A percentile compares a stretch with the other conserved stretches of the same genome.
Conservation (phyloP, 2,329 filamentous ascomycete genomes). For the Massarina eburnea region DNA sequence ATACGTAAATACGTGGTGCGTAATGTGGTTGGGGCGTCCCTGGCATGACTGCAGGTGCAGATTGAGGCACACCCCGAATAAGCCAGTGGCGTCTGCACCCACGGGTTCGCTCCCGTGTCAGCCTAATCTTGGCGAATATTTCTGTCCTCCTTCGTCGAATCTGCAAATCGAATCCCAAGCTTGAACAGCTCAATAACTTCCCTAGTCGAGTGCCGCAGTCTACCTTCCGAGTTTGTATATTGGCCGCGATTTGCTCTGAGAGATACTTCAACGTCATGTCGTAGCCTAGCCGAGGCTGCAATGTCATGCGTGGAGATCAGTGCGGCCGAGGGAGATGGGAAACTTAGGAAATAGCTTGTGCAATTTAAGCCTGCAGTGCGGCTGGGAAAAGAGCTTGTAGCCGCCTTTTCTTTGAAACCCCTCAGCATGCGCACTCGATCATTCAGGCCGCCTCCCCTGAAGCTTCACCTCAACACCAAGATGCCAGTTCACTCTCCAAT, state of each 20-base stretch:
- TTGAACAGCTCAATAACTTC: constrained; percentile 12
- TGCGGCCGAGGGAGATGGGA: constrained; percentile 1
- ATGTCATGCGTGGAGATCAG: constrained; percentile 6
- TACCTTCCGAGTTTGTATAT: constrained; percentile 11
- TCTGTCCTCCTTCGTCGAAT: constrained; percentile 15
- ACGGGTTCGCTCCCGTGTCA: constrained; percentile 20
- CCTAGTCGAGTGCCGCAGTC: constrained; percentile 4
- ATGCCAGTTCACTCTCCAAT: constrained; percentile 39
- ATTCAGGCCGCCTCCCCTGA: constrained; percentile 34
- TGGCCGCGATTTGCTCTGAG: constrained; percentile 3
- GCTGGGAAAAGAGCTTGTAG: constrained; percentile 13
- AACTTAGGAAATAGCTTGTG: constrained; percentile 6
- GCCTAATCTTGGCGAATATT: constrained; percentile 23
- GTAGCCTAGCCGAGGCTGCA: constrained; percentile 7
- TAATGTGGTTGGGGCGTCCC: constrained; percentile 12
- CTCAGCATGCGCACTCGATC: constrained; percentile 38
- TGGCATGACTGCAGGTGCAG: constrained; percentile 15
- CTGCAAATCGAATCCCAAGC: constrained; percentile 9
- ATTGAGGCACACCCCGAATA: constrained; percentile 13
- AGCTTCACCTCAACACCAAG: constrained; percentile 33
- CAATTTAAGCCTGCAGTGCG: constrained; percentile 6
- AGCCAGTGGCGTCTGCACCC: constrained; percentile 15
- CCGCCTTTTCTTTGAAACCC: constrained; percentile 29
- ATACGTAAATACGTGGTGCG: background rate
- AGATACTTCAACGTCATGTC: constrained; percentile 10